phyloP scores from a whole-genome alignment of 805 yeast species.

The Jamesozyma piceae region DNA sequence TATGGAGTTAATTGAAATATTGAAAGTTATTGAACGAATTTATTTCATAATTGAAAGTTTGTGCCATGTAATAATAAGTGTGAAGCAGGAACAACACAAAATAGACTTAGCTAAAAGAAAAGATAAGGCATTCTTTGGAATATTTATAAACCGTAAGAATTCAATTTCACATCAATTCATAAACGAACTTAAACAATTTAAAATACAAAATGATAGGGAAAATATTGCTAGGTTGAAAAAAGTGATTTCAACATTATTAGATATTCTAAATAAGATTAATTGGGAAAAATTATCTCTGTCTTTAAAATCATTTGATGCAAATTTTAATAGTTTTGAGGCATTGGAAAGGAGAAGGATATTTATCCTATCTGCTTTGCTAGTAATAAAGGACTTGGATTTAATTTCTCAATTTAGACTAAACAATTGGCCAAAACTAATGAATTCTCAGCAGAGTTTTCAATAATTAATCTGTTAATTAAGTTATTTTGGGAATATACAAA shows the following conservation, averaged over 20 bases:
- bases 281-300: not conserved
- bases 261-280: not conserved
- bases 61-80: not conserved
- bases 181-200: not conserved
- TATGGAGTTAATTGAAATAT: not conserved
- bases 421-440: conserved; percentile 9
- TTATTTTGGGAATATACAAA: no score
- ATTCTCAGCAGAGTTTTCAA: no score
- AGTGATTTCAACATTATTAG: not conserved
- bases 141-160: not conserved
- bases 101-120: not conserved
- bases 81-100: not conserved
- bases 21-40: conserved; percentile 2
- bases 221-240: not conserved
- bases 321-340: not conserved
- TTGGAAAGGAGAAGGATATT: conserved; percentile 7
- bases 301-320: not conserved
- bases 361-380: conserved; percentile 14
- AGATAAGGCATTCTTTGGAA: not conserved
- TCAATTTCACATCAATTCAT: not conserved
- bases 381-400: conserved; percentile 13
- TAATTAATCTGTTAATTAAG: no score
- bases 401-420: conserved; percentile 13
- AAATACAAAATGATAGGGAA: not conserved
- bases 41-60: conserved; percentile 4